Percentiles rank a stretch among this genome's conserved stretches.
Conservation (phyloP, 202 grass and related monocot species). For the Schoenoplectus triqueter region DNA sequence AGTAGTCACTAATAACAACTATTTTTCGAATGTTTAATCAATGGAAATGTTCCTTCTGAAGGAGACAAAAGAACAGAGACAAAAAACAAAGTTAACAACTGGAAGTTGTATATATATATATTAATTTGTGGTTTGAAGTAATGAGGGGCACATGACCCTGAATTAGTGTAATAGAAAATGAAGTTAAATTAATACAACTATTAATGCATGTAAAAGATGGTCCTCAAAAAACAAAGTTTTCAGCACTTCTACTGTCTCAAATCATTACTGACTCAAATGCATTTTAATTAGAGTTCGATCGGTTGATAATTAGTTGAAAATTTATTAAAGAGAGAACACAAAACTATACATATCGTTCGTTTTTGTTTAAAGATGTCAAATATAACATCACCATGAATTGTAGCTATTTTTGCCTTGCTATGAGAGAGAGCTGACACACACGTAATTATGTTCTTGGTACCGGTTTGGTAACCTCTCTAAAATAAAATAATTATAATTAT, state of each 20-base stretch:
- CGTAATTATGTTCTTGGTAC: no score
- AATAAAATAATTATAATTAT: neutral
- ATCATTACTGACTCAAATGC: conserved; percentile 12
- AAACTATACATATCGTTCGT: neutral
- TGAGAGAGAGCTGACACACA: neutral
- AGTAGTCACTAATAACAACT: neutral
- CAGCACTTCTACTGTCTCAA: neutral
- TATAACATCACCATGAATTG: neutral
- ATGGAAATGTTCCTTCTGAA: neutral
- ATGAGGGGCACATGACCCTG: conserved; percentile 22
- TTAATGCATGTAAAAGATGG: neutral
- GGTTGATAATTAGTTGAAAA: neutral
- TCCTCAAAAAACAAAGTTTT: neutral
- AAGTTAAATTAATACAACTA: neutral
- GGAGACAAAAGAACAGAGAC: conserved; percentile 22
- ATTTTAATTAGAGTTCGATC: neutral
- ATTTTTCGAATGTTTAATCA: conserved; percentile 10
- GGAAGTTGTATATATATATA: neutral
- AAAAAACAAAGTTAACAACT: neutral
- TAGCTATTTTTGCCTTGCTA: neutral
- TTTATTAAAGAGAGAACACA: neutral
- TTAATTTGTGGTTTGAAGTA: conserved; percentile 25
- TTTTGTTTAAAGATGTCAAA: neutral
- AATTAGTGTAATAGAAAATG: conserved; percentile 18
- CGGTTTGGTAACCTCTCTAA: neutral